Base-by-base conservation (phyloP, 139 green algal genomes). In the Yamagishiella unicocca region DNA sequence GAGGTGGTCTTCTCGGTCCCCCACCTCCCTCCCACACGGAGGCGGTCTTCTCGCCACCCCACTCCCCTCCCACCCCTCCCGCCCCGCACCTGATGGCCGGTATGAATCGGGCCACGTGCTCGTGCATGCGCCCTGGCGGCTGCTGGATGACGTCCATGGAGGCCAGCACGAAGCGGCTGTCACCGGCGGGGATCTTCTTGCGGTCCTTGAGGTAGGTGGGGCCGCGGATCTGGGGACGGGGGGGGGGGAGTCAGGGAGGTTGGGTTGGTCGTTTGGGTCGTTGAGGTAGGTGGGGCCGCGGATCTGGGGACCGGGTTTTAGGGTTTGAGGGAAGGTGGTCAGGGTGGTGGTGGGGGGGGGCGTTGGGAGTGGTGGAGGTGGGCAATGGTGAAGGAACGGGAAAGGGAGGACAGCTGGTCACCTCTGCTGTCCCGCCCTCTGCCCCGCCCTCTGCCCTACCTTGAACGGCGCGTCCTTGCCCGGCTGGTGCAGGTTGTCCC, bases 91-190 rank as follows among this genome's bases (percentile, higher is more conserved):
- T 58, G 35, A 95, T 84, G 42, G 84, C 88, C 4, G 92, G 90
- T 62, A 95, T 83, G 92, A 90, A 95, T 38, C 92, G 89, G 38
- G 90, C 91, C n/a, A 95, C 88, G 72, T 95, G 92, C 71, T 86
- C 80, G 43, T 62, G 42, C 27, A 89, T 82, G 12, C 71, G 70
- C 14, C 78, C 55, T 0, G 84, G 67, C 27, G 90, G 80, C 55
- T 74, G 74, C 61, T 83, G 64, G 5, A 95, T 82, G 37, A 94
- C 46, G 80, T 95, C 91, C 84, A 94, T 88, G 62, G 86, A 82
- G 14, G 76, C 91, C 76, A 95, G 83, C 82, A 90, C 88, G 87
- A 94, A 94, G 50, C 77, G 73, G 6, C 37, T 66, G 78, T 81
- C 24, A 46, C 90, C 91, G n/a, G 91, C 89, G 9, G 89, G 89